Evolutionary conservation across 1,139 yeast species (phyloP).

Genomic region (Candida dubliniensis): DNA sequence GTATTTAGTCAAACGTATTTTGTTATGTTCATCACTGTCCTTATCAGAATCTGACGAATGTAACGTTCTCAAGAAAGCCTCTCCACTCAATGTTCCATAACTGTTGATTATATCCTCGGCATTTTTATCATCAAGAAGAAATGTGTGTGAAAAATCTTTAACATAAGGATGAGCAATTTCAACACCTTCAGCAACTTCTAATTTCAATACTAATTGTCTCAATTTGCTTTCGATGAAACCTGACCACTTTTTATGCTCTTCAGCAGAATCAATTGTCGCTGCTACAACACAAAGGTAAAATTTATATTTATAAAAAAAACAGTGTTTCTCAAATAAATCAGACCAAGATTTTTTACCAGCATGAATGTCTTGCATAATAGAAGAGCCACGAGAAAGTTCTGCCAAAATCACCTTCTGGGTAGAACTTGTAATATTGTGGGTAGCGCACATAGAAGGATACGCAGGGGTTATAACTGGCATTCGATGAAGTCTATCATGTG

Average conservation of each 20-base stretch:
- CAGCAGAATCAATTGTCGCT: slow-evolving; percentile 69
- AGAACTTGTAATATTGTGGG: slow-evolving; percentile 88
- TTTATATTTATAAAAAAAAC: slow-evolving; percentile 79
- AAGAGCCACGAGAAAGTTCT: no score
- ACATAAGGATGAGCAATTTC: slow-evolving; percentile 88
- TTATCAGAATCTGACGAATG: no score
- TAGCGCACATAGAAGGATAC: slow-evolving; percentile 98
- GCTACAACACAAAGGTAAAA: slow-evolving; percentile 84
- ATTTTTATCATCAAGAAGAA: slow-evolving; percentile 58
- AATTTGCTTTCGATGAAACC: slow-evolving; percentile 88
- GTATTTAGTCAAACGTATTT: slow-evolving; percentile 68
- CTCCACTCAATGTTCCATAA: slow-evolving; percentile 52
- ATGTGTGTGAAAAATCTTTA: no score
- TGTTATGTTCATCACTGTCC: slow-evolving; percentile 17
- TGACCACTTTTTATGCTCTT: slow-evolving; percentile 94
- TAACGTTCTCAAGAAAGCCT: no score
- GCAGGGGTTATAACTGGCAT: slow-evolving; percentile 99
- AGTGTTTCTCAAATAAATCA: slow-evolving; percentile 73
- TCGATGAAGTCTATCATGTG: slow-evolving; percentile 82
- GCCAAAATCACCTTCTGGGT: slow-evolving; percentile 76
- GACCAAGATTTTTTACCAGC: slow-evolving; percentile 69
- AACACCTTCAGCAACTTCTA: slow-evolving; percentile 75
- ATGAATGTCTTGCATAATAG: slow-evolving; percentile 70
- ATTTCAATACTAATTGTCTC: slow-evolving; percentile 74
- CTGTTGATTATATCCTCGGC: slow-evolving; percentile 49